Evolutionary conservation across 768 basidiomycete genomes (phyloP), one percentile per base, ranked within the genome.

Genomic region (Pleurotus giganteus): DNA sequence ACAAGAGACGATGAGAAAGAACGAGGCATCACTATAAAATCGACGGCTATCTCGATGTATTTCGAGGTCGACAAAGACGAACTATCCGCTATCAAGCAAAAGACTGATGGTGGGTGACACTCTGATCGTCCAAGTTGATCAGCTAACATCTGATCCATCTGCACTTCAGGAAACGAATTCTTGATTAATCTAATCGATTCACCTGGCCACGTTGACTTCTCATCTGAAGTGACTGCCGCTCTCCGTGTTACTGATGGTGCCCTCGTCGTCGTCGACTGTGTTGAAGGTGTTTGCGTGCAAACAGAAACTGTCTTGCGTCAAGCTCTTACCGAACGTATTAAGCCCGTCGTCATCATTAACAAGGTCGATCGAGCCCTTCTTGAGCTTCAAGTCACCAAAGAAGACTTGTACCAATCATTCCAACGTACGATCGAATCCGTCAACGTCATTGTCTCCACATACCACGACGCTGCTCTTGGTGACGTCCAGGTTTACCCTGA

Each of bases 171-270:
- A 61, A 81, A 85, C 69, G 93, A 98, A 72, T 99, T 99, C 84
- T 84, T 99, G 83, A 98, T 99, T 82, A 99, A 99, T 79, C 77
- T 99, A 78, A 98, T 99, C 79, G 97, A 99, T 72, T 98, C 95
- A 6, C 97, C 97, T 52, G 97, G 97, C 66, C 97, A 99, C 85
- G 97, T 99, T 74, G 97, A 99, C 74, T 99, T 99, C 82, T 99
- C 97, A 29, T 98, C 97, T 50, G 97, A 99, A 76, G 97, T 99
- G 65, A 99, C 97, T 2, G 97, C 97, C 58, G 97, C 97, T 61
- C 93, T 99, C 69, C 97, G 97, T 78, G 97, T 99, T 67, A 99
- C 97, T 60, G 97, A 99, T 61, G 97, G 96, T 80, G 97, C 97
- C 57, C 89, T 99, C 63, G 97, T 99, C 66, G 97, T 99, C 71